phyloP scores from a whole-genome alignment of 2,329 filamentous ascomycete species.

The Pseudogymnoascus sp. region DNA sequence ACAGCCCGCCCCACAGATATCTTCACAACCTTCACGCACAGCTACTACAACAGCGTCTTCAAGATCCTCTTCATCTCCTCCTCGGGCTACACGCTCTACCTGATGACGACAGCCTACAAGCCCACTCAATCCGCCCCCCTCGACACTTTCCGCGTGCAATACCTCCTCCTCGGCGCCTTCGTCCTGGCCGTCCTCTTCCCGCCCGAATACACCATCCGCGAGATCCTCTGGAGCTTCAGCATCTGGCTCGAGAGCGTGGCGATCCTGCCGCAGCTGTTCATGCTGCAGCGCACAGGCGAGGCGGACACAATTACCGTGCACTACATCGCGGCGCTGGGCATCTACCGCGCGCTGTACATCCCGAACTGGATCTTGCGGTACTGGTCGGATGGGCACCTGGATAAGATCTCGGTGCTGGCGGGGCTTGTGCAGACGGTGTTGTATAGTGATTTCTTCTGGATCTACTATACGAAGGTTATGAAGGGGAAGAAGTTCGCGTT shows the following conservation, averaged over 20 bases:
- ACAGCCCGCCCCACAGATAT: constrained; percentile 53
- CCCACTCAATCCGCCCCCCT: constrained; percentile 95
- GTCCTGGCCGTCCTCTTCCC: constrained; percentile 77
- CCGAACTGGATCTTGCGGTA: constrained; percentile 98
- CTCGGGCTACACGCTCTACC: constrained; percentile 90
- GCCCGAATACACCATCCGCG: constrained; percentile 71
- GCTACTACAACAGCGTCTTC: constrained; percentile 84
- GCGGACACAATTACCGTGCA: constrained; percentile 99
- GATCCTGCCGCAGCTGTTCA: constrained; percentile 94
- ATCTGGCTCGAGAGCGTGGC: constrained; percentile 98
- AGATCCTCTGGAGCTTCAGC: constrained; percentile 95
- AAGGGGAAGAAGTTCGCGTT: constrained; percentile 86
- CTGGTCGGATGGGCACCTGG: constrained; percentile 69
- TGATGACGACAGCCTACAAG: constrained; percentile 97
- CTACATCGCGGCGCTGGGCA: constrained; percentile 88
- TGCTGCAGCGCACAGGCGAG: constrained; percentile 95
- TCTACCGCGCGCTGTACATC: constrained; percentile 91
- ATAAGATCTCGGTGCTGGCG: constrained; percentile 81
- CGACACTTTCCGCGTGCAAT: constrained; percentile 96
- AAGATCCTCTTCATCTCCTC: constrained; percentile 91
- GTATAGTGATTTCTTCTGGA: constrained; percentile 99
- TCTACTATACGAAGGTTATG: constrained; percentile 95
- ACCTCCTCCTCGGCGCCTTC: constrained; percentile 75
- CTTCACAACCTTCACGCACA: constrained; percentile 70
- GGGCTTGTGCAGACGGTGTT: constrained; percentile 89